These are phyloP conservation scores for Backusella mclennaniae DNA, from an alignment of 192 early-diverging fungal species.

Conservation along the genomic window DNA sequence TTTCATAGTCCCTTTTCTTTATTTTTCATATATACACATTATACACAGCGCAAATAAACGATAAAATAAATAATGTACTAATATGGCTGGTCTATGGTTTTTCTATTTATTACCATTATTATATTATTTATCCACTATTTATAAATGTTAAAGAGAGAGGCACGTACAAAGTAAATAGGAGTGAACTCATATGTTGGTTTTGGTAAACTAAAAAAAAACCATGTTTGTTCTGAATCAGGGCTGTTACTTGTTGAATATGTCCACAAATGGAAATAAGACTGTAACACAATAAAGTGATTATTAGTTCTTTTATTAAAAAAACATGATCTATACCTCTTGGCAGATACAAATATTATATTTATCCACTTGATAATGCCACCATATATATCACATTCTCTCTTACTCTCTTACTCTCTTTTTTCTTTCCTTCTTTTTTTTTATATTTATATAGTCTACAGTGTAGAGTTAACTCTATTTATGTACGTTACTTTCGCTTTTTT, in stretches of 20 bases:
- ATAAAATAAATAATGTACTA: background rate
- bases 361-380: too few species aligned
- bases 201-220: background rate
- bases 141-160: too few species aligned
- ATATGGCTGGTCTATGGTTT: background rate
- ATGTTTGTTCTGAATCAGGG: background rate
- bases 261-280: background rate
- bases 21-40: background rate
- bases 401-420: too few species aligned
- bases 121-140: background rate
- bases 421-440: too few species aligned
- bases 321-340: background rate
- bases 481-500: too few species aligned
- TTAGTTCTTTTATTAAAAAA: background rate
- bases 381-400: too few species aligned
- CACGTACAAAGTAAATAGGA: too few species aligned
- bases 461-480: too few species aligned
- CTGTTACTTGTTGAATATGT: background rate
- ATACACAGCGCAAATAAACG: background rate
- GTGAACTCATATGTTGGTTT: too few species aligned
- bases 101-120: too few species aligned
- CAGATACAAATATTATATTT: background rate
- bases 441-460: too few species aligned
- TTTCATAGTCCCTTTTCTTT: slow-evolving; percentile 11
- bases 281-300: background rate